A percentile compares a stretch with the other conserved stretches of the same genome.
These are phyloP conservation scores for Centella asiatica DNA, from an alignment of 129 eudicot species.

Conservation along the genomic window DNA sequence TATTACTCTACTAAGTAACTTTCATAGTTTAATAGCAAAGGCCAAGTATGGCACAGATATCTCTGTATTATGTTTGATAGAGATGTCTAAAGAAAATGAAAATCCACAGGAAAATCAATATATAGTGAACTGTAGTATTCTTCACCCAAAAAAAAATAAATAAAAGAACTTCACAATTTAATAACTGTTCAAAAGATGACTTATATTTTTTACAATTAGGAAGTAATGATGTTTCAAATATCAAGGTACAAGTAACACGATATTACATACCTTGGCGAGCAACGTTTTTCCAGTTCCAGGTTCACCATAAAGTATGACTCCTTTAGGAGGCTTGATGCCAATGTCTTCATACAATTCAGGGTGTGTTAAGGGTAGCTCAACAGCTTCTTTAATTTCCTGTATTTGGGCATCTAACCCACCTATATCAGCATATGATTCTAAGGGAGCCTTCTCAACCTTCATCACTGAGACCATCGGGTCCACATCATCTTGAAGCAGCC, in stretches of 20 bases:
- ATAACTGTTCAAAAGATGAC: no score
- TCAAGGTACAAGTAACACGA: no score
- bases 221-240: not conserved
- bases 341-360: conserved; percentile 31
- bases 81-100: no score
- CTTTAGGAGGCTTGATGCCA: conserved; percentile 25
- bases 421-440: conserved; percentile 22
- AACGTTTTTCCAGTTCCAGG: conserved; percentile 32
- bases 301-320: conserved; percentile 27
- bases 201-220: no score
- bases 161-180: no score
- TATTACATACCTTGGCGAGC: conserved; percentile 19
- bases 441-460: conserved; percentile 13
- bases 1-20: no score
- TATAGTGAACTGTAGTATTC: no score
- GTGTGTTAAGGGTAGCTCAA: conserved; percentile 27
- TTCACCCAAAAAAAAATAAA: no score
- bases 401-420: conserved; percentile 30
- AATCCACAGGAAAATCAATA: no score
- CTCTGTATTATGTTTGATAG: no score
- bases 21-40: no score
- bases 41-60: no score
- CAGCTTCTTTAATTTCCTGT: conserved; percentile 32
- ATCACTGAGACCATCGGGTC: conserved; percentile 12
- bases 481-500: conserved; percentile 15